These are phyloP conservation scores for Corynespora cassiicola DNA, from an alignment of 2,329 filamentous ascomycete species.

Conservation along the genomic window DNA sequence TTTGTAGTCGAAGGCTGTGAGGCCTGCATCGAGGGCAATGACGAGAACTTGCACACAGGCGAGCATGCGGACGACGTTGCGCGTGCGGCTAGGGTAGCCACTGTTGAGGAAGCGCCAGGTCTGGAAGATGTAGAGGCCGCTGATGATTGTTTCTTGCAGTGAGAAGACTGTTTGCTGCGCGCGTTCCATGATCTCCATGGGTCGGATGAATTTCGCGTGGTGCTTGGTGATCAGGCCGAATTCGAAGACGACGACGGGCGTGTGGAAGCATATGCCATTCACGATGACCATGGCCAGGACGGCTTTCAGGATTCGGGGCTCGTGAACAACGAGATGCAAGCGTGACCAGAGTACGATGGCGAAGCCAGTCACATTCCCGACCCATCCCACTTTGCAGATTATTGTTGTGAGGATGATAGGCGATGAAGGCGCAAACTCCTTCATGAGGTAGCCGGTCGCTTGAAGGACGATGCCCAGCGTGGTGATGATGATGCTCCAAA, in stretches of 20 bases:
- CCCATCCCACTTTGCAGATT: constrained; percentile 58
- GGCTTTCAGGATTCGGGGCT: constrained; percentile 50
- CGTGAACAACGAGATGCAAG: constrained; percentile 61
- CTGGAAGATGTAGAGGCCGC: constrained; percentile 56
- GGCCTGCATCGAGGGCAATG: constrained; percentile 10
- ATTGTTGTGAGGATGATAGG: constrained; percentile 7
- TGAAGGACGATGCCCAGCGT: constrained; percentile 48
- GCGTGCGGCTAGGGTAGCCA: constrained; percentile 19
- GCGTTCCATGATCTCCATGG: constrained; percentile 21
- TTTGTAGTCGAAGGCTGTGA: constrained; percentile 12
- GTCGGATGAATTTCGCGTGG: constrained; percentile 8
- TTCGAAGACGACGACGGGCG: constrained; percentile 53
- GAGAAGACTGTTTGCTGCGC: constrained; percentile 46
- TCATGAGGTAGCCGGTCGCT: constrained; percentile 48
- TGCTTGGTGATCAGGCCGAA: constrained; percentile 7
- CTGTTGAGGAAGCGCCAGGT: constrained; percentile 48
- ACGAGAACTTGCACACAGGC: constrained; percentile 12
- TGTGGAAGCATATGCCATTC: constrained; percentile 58
- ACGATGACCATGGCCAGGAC: constrained; percentile 62
- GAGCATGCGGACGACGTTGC: constrained; percentile 9
- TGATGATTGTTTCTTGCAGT: constrained; percentile 36
- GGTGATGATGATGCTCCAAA: constrained; percentile 51
- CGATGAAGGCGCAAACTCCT: constrained; percentile 40
- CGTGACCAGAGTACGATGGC: constrained; percentile 65
- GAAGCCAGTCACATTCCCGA: constrained; percentile 65